phyloP scores from a whole-genome alignment of 345 rosid species.

The Carallia pectinifolia region DNA sequence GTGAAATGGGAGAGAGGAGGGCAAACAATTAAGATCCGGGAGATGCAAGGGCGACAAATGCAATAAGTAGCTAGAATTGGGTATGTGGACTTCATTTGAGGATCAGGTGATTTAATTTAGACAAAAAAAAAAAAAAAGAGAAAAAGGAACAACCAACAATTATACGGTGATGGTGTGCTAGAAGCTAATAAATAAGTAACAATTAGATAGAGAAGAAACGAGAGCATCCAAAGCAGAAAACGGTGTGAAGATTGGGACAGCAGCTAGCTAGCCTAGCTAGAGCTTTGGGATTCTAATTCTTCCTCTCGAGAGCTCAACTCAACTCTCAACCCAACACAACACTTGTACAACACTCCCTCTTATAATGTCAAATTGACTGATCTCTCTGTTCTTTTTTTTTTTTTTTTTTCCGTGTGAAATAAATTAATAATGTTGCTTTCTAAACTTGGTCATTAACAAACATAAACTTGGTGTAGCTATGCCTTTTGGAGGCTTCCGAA shows the following conservation, averaged over 20 bases:
- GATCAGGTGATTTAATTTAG: background rate
- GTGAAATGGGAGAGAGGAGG: background rate
- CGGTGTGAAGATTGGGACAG: conserved; percentile 38
- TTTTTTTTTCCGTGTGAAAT: background rate
- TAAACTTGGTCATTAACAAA: too few species aligned
- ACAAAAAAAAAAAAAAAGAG: too few species aligned
- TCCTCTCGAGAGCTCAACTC: conserved; percentile 3
- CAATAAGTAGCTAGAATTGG: background rate
- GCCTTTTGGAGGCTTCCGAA: too few species aligned
- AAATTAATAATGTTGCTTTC: too few species aligned
- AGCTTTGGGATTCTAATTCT: conserved; percentile 33
- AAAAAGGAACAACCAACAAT: background rate
- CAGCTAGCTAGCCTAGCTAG: too few species aligned
- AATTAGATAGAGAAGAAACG: background rate
- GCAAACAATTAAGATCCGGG: background rate
- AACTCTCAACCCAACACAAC: conserved; percentile 8
- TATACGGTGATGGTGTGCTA: background rate
- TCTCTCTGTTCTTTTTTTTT: too few species aligned
- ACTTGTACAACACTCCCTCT: conserved; percentile 31
- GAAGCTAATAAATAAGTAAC: too few species aligned
- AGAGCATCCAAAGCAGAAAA: conserved; percentile 49
- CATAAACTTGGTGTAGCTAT: too few species aligned
- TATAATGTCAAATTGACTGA: conserved; percentile 13
- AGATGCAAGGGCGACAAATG: too few species aligned
- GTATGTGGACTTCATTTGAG: conserved; percentile 12